These are phyloP conservation scores for Curvularia sp. DNA, from an alignment of 2,329 filamentous ascomycete species.

Conservation along the genomic window DNA sequence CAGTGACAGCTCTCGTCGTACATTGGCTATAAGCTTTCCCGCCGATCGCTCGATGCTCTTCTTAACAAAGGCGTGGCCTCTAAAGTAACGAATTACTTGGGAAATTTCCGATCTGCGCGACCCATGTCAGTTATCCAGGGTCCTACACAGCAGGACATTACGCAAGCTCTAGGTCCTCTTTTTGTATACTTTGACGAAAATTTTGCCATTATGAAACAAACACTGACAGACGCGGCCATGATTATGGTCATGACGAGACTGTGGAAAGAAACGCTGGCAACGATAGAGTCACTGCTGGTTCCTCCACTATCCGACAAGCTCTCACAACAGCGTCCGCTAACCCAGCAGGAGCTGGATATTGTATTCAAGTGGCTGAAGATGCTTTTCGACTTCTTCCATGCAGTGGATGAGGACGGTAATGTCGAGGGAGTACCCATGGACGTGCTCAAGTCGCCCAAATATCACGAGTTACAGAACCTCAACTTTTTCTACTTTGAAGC, in stretches of 20 bases:
- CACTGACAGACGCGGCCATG: constrained; percentile 94
- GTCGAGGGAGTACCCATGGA: constrained; percentile 88
- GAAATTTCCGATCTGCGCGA: constrained; percentile 62
- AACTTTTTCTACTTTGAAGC: constrained; percentile 99
- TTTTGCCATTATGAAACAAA: constrained; percentile 98
- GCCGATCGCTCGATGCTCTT: constrained; percentile 77
- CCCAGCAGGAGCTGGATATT: constrained; percentile 87
- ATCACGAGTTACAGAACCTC: constrained; percentile 93
- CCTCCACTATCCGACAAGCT: constrained; percentile 95
- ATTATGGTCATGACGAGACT: constrained; percentile 96
- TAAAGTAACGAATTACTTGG: constrained; percentile 66
- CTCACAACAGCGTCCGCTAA: constrained; percentile 82
- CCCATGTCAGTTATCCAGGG: constrained; percentile 59
- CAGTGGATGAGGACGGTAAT: constrained; percentile 84
- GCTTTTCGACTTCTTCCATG: constrained; percentile 94
- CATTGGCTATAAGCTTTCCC: constrained; percentile 87
- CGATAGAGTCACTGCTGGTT: constrained; percentile 87
- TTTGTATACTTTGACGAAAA: constrained; percentile 98
- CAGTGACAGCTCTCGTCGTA: constrained; percentile 78
- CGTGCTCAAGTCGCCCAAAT: constrained; percentile 95
- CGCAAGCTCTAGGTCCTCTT: constrained; percentile 80
- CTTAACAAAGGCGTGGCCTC: constrained; percentile 76
- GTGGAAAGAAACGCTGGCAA: constrained; percentile 96
- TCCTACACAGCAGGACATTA: constrained; percentile 75
- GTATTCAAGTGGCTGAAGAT: constrained; percentile 94